Evolutionary conservation across 352 stramenopile species (phyloP).

Genomic region (Phytophthora cactorum): DNA sequence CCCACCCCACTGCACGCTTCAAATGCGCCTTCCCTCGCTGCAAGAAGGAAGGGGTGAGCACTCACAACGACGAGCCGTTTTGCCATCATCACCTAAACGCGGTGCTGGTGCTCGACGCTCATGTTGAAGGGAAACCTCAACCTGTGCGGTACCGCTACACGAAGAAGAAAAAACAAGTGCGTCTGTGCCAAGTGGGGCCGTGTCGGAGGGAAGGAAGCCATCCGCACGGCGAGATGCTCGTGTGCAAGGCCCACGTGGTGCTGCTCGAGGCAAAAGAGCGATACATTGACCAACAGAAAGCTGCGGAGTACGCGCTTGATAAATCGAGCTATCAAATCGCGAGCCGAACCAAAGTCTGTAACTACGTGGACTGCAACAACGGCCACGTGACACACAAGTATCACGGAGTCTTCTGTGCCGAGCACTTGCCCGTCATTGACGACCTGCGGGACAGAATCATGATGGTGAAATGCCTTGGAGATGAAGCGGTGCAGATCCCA

Average conservation of each 20-base stretch:
- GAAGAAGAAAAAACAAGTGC: background rate
- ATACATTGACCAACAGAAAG: conserved; percentile 1
- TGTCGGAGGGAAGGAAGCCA: background rate
- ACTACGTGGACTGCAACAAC: conserved; percentile 2
- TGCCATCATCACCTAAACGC: background rate
- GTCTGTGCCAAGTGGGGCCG: conserved; percentile 4
- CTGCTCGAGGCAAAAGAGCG: background rate
- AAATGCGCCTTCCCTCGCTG: conserved; percentile 2
- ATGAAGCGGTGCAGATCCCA: conserved; percentile 9
- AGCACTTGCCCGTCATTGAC: conserved; percentile 11
- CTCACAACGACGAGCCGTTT: background rate
- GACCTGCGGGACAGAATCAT: conserved; percentile 8
- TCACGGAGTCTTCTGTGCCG: conserved; percentile 5
- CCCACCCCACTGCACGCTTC: background rate
- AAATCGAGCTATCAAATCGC: background rate
- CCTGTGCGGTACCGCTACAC: background rate
- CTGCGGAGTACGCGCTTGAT: background rate
- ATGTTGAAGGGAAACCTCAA: conserved; percentile 1
- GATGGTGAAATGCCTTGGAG: conserved; percentile 6
- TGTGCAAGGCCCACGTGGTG: conserved; percentile 2
- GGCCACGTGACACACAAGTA: conserved; percentile 2
- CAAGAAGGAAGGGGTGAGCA: background rate
- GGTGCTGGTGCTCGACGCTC: conserved; percentile 3
- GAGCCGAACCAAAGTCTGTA: background rate
- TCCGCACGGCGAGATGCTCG: background rate